Base-by-base conservation (phyloP, 805 yeast species). In the Ogataea paraovalis region DNA sequence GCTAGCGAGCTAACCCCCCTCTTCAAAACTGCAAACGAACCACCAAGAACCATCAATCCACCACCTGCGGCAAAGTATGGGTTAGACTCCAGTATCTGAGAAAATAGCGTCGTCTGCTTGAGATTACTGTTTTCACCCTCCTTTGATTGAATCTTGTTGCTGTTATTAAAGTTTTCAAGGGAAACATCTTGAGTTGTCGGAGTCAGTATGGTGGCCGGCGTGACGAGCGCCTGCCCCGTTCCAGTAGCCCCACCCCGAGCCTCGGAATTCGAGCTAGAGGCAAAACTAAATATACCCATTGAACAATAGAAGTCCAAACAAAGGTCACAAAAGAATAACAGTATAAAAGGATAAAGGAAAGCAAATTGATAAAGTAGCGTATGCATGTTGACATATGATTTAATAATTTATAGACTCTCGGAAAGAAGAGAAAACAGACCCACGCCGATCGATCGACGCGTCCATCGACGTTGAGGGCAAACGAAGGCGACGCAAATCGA, bases 1-100 rank as follows among this genome's bases (percentile, higher is more conserved):
- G 92, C 80, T 1, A 81, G 70, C 43, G 83, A 76, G 39, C 79
- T 72, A 1, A 85, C 66, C 1, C 88, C 89, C 48, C 79, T 82
- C 43, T 96, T 73, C 0, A 88, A 82, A 7, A 89, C 57, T 0
- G 97, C 96, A 30, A 94, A 67, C 1, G 83, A 85, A 0, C 96
- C 90, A n/a, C 99, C 99, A 2, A 94, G 71, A 3, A 91, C 72
- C 99, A 94, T 94, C 37, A 94, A 72, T 0, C 99, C 99, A 58
- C 97, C 97, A 60, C 99, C 99, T 0, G 98, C 99, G 1, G 97
- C 94, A 71, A 94, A 92, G 65, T 89, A 90, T n/a, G 97, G 98
- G 63, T 92, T 92, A 33, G 61, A 54, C 1, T 58, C 47, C 22
- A 64, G 25, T 2, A 81, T 77, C 46, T 79, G 81, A 38, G 76